Evolutionary conservation across 805 yeast genomes (phyloP).

Genomic region (Kregervanrija delftensis): DNA sequence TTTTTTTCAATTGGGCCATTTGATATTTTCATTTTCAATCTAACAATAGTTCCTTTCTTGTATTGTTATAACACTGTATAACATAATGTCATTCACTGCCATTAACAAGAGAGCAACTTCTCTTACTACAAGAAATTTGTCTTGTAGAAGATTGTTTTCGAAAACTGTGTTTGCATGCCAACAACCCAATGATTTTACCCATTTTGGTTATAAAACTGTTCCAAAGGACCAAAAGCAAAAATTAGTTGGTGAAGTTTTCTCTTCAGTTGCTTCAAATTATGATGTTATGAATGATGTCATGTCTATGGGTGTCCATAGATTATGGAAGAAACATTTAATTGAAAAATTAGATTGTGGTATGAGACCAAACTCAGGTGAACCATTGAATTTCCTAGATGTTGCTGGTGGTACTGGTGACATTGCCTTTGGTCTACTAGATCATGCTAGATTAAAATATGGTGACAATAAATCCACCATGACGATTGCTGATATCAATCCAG

Average conservation of each 20-base stretch:
- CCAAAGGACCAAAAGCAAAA: conserved; percentile 74
- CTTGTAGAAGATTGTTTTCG: conserved; percentile 9
- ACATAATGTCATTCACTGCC: too few relatives aligned
- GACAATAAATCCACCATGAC: conserved; percentile 79
- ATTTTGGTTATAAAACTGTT: conserved; percentile 86
- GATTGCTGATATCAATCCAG: conserved; percentile 90
- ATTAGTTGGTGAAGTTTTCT: conserved; percentile 79
- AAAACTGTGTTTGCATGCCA: conserved; percentile 4
- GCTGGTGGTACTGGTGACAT: conserved; percentile 99
- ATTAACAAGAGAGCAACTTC: too few relatives aligned
- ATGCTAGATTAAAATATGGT: conserved; percentile 71
- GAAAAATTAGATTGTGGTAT: conserved; percentile 85
- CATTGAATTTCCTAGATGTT: conserved; percentile 85
- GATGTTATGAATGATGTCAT: conserved; percentile 98
- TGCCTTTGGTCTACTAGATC: conserved; percentile 90
- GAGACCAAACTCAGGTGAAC: conserved; percentile 72
- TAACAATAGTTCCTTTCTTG: too few relatives aligned
- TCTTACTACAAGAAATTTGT: too few relatives aligned
- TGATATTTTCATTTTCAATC: too few relatives aligned
- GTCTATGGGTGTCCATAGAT: conserved; percentile 91
- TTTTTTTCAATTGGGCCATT: too few relatives aligned
- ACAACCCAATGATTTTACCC: conserved; percentile 41
- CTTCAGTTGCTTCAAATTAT: conserved; percentile 89
- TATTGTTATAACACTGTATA: too few relatives aligned
- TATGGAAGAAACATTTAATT: conserved; percentile 92